Conservation (phyloP, 768 basidiomycete species). For the Pholiota conissans region DNA sequence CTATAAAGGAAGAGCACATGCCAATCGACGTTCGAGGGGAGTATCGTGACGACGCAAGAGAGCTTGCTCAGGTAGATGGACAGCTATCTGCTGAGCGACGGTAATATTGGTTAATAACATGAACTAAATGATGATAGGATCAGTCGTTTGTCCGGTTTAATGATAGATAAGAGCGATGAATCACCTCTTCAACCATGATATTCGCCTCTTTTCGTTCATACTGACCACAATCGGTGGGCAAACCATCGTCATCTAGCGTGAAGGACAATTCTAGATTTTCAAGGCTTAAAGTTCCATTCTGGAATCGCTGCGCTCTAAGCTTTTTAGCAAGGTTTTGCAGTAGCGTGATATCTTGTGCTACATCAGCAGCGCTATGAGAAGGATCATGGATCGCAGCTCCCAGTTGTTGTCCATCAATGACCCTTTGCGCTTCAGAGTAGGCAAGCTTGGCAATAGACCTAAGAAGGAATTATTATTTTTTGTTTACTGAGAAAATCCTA, state of each 20-base stretch:
- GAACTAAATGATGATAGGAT: slow-evolving; percentile 49
- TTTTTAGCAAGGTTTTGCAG: slow-evolving; percentile 72
- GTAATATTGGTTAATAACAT: slow-evolving; percentile 92
- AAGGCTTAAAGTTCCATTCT: slow-evolving; percentile 76
- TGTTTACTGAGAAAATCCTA: not conserved
- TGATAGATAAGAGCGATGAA: slow-evolving; percentile 9
- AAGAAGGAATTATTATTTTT: slow-evolving; percentile 11
- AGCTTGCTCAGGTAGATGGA: slow-evolving; percentile 95
- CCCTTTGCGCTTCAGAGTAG: slow-evolving; percentile 79
- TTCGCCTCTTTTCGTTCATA: slow-evolving; percentile 72
- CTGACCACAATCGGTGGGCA: slow-evolving; percentile 77
- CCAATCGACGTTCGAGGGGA: slow-evolving; percentile 89
- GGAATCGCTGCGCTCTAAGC: slow-evolving; percentile 69
- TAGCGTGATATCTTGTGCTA: slow-evolving; percentile 75
- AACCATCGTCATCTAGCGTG: slow-evolving; percentile 73
- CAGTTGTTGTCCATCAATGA: slow-evolving; percentile 73
- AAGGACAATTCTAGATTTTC: slow-evolving; percentile 75
- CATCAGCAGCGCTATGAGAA: slow-evolving; percentile 57
- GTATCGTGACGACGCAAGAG: slow-evolving; percentile 91
- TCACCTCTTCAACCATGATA: slow-evolving; percentile 85
- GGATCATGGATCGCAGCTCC: slow-evolving; percentile 50
- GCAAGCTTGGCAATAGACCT: slow-evolving; percentile 87
- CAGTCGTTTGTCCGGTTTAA: slow-evolving; percentile 1
- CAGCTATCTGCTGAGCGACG: slow-evolving; percentile 91
- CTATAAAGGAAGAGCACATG: slow-evolving; percentile 34